Percentiles rank a stretch among this genome's conserved stretches.
These are phyloP conservation scores for Pelargonium australe DNA, from an alignment of 441 rosid species.

Conservation along the genomic window DNA sequence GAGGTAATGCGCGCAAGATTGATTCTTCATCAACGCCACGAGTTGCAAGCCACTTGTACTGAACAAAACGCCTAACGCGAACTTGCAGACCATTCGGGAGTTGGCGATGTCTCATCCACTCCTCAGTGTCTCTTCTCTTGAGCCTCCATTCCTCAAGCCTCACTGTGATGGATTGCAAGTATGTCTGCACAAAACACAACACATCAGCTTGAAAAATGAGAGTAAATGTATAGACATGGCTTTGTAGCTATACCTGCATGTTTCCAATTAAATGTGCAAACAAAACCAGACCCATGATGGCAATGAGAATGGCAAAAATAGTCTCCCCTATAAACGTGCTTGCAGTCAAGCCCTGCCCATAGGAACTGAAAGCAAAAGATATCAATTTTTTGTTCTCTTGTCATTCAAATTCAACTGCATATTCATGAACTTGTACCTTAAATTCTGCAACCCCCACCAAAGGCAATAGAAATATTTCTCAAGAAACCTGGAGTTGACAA, in stretches of 20 bases:
- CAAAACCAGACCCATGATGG: conserved; percentile 61
- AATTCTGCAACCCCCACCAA: conserved; percentile 89
- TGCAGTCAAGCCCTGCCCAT: conserved; percentile 65
- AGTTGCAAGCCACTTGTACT: conserved; percentile 74
- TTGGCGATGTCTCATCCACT: conserved; percentile 93
- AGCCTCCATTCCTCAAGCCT: conserved; percentile 86
- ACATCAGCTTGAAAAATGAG: not conserved
- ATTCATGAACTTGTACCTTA: conserved; percentile 39
- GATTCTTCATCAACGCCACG: conserved; percentile 82
- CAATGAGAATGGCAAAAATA: conserved; percentile 52
- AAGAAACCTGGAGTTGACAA: conserved; percentile 47
- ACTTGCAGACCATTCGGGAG: conserved; percentile 66
- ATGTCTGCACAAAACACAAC: conserved; percentile 37
- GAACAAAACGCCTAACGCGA: conserved; percentile 77
- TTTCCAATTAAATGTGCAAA: conserved; percentile 87
- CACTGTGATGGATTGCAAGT: conserved; percentile 71
- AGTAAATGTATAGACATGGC: not conserved
- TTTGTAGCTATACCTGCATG: conserved; percentile 33
- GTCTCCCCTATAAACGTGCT: conserved; percentile 64
- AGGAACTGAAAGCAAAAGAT: conserved; percentile 44
- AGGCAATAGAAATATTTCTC: conserved; percentile 80
- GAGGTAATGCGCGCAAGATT: conserved; percentile 57
- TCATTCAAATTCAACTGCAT: not conserved
- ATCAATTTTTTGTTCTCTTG: not conserved
- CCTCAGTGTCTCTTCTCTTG: conserved; percentile 75